These are phyloP conservation scores for Centaurea solstitialis DNA, from an alignment of 129 eudicot genomes.

Conservation along the genomic window DNA sequence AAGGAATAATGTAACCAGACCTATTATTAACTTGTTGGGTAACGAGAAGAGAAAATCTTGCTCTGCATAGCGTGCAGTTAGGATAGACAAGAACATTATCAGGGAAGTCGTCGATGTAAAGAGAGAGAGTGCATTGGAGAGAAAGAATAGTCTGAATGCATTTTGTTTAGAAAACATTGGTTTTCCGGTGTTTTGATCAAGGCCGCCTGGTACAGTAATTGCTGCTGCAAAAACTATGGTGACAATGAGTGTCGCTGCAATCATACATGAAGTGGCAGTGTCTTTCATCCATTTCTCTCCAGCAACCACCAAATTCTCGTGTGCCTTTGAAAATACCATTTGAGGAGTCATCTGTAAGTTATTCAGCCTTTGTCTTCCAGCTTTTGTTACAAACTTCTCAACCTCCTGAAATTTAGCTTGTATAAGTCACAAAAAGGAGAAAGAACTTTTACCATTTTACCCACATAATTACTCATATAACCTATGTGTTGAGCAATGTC, in stretches of 20 bases:
- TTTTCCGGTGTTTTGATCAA: not conserved
- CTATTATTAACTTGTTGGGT: conserved; percentile 7
- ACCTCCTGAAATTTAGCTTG: not conserved
- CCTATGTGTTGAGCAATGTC: no score
- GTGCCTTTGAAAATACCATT: conserved; percentile 12
- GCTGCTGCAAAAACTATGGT: conserved; percentile 19
- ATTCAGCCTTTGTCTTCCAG: not conserved
- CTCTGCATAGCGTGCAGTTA: conserved; percentile 13
- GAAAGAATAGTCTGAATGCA: not conserved
- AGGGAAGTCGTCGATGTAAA: not conserved
- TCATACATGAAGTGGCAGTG: not conserved
- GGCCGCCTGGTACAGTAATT: conserved; percentile 17
- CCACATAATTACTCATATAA: no score
- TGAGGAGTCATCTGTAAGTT: not conserved
- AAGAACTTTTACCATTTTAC: no score
- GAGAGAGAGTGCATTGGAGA: not conserved
- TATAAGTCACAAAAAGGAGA: no score
- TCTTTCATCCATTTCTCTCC: conserved; percentile 2
- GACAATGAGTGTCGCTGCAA: conserved; percentile 13
- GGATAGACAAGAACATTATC: conserved; percentile 18
- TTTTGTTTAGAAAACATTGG: not conserved
- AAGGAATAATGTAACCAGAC: conserved; percentile 4
- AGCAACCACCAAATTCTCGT: not conserved
- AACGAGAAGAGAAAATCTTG: conserved; percentile 8
- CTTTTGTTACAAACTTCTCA: conserved; percentile 8